Conservation (phyloP, 139 green algal species). For the Mesotaenium endlicherianum region DNA sequence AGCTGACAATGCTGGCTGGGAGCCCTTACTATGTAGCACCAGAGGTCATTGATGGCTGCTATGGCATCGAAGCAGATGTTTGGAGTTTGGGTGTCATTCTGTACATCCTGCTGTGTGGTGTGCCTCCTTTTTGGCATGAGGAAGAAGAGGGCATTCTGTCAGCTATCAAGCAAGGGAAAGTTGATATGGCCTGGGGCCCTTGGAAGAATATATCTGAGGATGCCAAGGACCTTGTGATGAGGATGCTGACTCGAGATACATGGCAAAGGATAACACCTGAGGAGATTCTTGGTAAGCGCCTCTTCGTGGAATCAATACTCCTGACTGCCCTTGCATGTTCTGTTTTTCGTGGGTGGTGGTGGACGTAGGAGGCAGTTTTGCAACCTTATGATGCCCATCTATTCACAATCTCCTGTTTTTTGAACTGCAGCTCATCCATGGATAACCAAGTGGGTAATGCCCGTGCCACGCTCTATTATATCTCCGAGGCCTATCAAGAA, state of each 20-base stretch:
- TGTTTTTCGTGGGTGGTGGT: too few species aligned
- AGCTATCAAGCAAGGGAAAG: slow-evolving; percentile 61
- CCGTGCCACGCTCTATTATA: too few species aligned
- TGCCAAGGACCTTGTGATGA: slow-evolving; percentile 54
- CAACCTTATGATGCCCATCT: too few species aligned
- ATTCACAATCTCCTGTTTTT: too few species aligned
- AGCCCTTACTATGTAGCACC: slow-evolving; percentile 89
- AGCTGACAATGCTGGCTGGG: slow-evolving; percentile 68
- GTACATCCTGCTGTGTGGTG: too few species aligned
- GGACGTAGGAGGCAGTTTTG: too few species aligned
- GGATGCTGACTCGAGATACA: slow-evolving; percentile 48
- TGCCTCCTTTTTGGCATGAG: slow-evolving; percentile 90
- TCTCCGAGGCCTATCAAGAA: too few species aligned
- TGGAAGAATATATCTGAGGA: slow-evolving; percentile 69
- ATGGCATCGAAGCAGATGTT: slow-evolving; percentile 82
- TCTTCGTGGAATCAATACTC: too few species aligned
- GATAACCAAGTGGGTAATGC: too few species aligned
- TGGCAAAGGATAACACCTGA: not conserved
- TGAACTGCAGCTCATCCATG: too few species aligned
- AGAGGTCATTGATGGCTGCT: slow-evolving; percentile 72
- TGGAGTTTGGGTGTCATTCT: slow-evolving; percentile 91
- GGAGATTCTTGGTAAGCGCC: not conserved
- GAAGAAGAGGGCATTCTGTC: slow-evolving; percentile 83
- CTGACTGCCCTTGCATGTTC: too few species aligned
- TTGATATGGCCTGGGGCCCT: slow-evolving; percentile 67